Evolutionary conservation across 306 rosid genomes (phyloP), one percentile per base, ranked within the genome.

Genomic region (Psophocarpus tetragonolobus): DNA sequence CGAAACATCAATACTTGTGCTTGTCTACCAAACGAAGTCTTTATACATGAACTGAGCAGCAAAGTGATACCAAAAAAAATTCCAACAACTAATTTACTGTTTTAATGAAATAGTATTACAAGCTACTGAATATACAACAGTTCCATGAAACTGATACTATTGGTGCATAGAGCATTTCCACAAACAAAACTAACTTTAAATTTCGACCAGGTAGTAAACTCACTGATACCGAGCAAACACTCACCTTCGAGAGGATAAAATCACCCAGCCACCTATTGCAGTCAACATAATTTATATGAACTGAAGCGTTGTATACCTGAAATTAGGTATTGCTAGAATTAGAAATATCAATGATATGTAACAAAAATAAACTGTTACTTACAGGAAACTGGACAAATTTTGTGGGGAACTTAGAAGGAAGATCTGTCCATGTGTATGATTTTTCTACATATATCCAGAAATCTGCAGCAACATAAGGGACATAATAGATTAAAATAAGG

Each of bases 221-320:
- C 58, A 75, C 18, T 45, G 63, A 75, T 57, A 17, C 60, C 36
- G 83, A 66, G 76, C 23, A 62, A 71, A 10, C 26, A 56, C 83
- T 90, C 84, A 95, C 99, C 97, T 95, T 95, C 53, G 99, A 95
- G 68, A 95, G 97, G 51, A 95, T 81, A 80, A 90, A 92, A 80
- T 95, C 99, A 47, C 99, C 99, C 17, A 95, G 92, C 99, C 99
- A 95, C 81, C 99, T 91, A 86, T 76, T 95, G 79, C 99, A 95
- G 93, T 95, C 99, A 41, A 95, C 99, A 32, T 95, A 95, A 82
- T 95, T 95, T 14, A 93, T 72, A 88, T 95, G 99, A 65, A 95
- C 88, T 2, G 94, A 82, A 36, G 94, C 96, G 76, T 76, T 87
- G 79, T 92, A 87, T 66, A 92, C 89, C 97, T 92, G 94, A 85